phyloP scores from a whole-genome alignment of 164 flowering plant genomes.

The Piper longum region DNA sequence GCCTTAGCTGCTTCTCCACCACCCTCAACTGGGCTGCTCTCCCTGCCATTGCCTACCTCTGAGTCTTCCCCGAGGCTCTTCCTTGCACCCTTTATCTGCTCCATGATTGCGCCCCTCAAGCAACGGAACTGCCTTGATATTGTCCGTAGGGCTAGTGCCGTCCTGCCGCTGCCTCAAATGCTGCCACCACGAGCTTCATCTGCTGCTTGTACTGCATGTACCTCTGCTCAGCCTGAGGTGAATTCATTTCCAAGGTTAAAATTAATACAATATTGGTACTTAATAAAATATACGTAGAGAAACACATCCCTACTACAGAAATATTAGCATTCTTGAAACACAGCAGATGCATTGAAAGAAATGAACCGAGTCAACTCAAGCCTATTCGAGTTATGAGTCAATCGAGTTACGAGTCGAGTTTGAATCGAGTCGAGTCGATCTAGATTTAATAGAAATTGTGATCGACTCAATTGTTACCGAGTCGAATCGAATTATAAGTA shows the following conservation, averaged over 20 bases:
- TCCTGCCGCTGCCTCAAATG: slow-evolving; percentile 91
- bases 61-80: slow-evolving; percentile 77
- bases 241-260: neutral
- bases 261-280: too few species aligned
- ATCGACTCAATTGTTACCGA: too few species aligned
- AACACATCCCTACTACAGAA: too few species aligned
- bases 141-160: slow-evolving; percentile 76
- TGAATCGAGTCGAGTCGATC: too few species aligned
- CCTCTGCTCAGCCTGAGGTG: slow-evolving; percentile 80
- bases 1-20: slow-evolving; percentile 74
- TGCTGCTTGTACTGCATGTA: slow-evolving; percentile 92
- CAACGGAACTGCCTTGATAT: slow-evolving; percentile 91
- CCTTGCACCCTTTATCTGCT: slow-evolving; percentile 48
- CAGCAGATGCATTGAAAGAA: too few species aligned
- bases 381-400: too few species aligned
- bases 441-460: too few species aligned
- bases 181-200: slow-evolving; percentile 72
- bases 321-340: too few species aligned
- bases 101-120: slow-evolving; percentile 64
- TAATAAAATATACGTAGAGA: too few species aligned
- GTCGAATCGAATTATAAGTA: too few species aligned
- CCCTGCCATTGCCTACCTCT: slow-evolving; percentile 11
- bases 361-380: too few species aligned
- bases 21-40: slow-evolving; percentile 47
- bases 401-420: too few species aligned